Evolutionary conservation across 495 filamentous ascomycete genomes (phyloP), one percentile per base, ranked within the genome.

Genomic region (Lasiosphaeris hirsuta): DNA sequence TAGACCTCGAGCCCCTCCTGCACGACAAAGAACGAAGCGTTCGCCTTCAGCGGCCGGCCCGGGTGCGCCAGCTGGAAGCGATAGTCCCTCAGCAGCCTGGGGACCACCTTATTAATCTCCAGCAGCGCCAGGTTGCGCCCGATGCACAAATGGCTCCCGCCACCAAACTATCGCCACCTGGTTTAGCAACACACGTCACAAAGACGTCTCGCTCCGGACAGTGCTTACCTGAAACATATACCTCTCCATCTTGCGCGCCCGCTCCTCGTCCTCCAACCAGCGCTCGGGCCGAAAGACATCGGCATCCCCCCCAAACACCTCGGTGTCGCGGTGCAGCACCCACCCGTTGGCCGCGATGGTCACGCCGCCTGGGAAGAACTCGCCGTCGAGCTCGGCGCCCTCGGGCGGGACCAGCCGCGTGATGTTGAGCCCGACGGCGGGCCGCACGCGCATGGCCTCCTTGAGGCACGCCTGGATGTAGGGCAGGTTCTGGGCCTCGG

Each of bases 381-480:
- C 64, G 3, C 80, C 78, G 49, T 84, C 77, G 8, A 85, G 66
- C 52, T 73, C 75, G 36, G 81, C 71, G 23, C 82, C 83, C 52
- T 78, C 82, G 4, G 75, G 68, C 0, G 80, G 79, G 0, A 77
- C 80, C 2, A 79, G 63, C 0, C 84, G 76, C 14, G 81, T 76
- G 30, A 84, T 75, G 51, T 81, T 72, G 1, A 85, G 60, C 3
- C 81, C 81, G 9, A 82, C 78, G 1, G 86, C 78, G 2, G 87
- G 85, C 10, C 86, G 78, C n/a, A 87, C 63, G 37, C 86, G 81
- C 66, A 87, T 80, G 4, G 82, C 77, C 69, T 89, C 87, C 61
- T 86, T 86, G 50, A 89, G 77, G 56, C 81, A 84, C 1, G 86
- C 86, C 51, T 82, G 79, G 38, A 89, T 72, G 69, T 87, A 88